Evolutionary conservation across 345 rosid genomes (phyloP), one percentile per base, ranked within the genome.

Genomic region (Mercurialis annua): DNA sequence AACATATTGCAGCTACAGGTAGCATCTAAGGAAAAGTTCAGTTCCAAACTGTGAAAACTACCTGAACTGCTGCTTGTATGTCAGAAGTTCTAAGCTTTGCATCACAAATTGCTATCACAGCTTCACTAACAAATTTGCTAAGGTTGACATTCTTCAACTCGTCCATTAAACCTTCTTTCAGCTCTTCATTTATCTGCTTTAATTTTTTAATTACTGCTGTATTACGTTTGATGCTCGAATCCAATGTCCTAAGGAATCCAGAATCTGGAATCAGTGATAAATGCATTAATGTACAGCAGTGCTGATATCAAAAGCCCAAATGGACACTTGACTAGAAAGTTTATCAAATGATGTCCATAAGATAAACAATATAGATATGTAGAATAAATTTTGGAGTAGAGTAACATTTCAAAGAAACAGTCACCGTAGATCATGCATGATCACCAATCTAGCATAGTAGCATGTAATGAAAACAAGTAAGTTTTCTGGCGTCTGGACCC

Each of bases 41-140:
- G 12, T 58, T 49, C 65, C 53, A 62, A 67, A 57, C 33, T 60
- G 48, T 23, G 62, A 75, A 66, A 64, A 38, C 53, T 71, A 90
- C 98, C 96, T 95, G 98, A 71, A 85, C 90, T 52, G 97, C 98
- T 44, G 98, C 96, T 78, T 84, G 99, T 71, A 92, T 88, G 75
- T 95, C 99, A 10, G 96, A 83, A 77, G 85, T 80, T 81, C 82
- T 88, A 73, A 88, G 98, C 80, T 92, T 94, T 67, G 97, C 98
- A 70, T 95, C 99, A 83, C 97, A 95, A 64, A 90, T 90, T 62
- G 96, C 87, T 43, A 92, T 79, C 64, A 93, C 98, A 12, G 94
- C 97, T 81, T 93, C 98, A 74, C 96, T 91, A 33, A 94, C 99
- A 67, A 92, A 91, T 81, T 91, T 94, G 79, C 98, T 90, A 43